Percentiles rank a stretch among this genome's conserved stretches.
Conservation (phyloP, 2,329 filamentous ascomycete genomes). For the Stagonosporopsis chrysanthemi region DNA sequence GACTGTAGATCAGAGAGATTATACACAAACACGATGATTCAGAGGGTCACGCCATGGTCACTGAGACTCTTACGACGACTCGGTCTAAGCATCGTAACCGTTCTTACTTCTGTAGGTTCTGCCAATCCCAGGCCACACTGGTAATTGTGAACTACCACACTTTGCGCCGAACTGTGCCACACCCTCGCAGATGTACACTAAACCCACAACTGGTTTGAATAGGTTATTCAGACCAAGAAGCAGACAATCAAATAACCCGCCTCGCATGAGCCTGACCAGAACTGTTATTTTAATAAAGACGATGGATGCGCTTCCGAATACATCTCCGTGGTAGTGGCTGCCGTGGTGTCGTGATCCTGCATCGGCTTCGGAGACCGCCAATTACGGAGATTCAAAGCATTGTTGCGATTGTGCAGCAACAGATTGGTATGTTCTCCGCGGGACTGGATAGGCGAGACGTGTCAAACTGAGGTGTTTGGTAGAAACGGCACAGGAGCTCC, state of each 20-base stretch:
- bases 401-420: background rate
- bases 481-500: background rate
- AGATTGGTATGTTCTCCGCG: background rate
- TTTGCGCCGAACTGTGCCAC: slow-evolving; percentile 6
- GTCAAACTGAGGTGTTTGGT: background rate
- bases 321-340: slow-evolving; percentile 1
- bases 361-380: slow-evolving; percentile 5
- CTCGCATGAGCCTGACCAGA: background rate
- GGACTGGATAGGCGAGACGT: background rate
- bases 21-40: background rate
- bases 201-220: slow-evolving; percentile 4
- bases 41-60: too few relatives aligned
- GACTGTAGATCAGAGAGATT: too few relatives aligned
- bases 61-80: too few relatives aligned
- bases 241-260: background rate
- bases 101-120: background rate
- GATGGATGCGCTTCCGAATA: slow-evolving; percentile 11
- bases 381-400: background rate
- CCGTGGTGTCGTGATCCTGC: background rate
- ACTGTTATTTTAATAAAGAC: background rate
- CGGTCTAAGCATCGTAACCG: too few relatives aligned
- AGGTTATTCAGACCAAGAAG: slow-evolving; percentile 10
- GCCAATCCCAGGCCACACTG: background rate
- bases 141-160: background rate
- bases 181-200: slow-evolving; percentile 3